Evolutionary conservation across 148 eudicot genomes (phyloP).

Genomic region (Talinum fruticosum): DNA sequence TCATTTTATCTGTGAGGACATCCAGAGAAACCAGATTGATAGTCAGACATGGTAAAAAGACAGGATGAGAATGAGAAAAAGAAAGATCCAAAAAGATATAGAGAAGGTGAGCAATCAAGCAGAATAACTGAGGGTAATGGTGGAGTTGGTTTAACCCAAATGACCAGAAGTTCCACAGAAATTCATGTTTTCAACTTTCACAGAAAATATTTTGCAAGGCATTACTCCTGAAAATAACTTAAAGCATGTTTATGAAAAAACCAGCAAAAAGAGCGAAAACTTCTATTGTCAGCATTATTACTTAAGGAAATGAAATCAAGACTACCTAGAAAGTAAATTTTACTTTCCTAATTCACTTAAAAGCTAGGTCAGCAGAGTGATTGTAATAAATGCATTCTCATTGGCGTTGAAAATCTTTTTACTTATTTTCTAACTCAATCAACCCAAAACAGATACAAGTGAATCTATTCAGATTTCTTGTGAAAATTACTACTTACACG

Average conservation of each 20-base stretch:
- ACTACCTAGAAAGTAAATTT: conserved; percentile 1
- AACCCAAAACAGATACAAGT: conserved; percentile 10
- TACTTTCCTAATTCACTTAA: conserved; percentile 12
- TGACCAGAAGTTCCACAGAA: neutral
- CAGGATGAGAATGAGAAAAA: neutral
- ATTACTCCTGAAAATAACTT: neutral
- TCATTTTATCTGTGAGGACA: neutral
- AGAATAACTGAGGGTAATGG: conserved; percentile 4
- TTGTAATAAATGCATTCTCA: conserved; percentile 28
- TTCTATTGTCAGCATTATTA: conserved; percentile 12
- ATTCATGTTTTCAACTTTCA: conserved; percentile 7
- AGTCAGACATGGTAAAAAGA: neutral
- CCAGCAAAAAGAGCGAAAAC: conserved; percentile 17
- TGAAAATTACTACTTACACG: conserved; percentile 7
- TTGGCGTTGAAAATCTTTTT: neutral
- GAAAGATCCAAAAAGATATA: neutral
- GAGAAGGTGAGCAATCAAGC: conserved; percentile 5
- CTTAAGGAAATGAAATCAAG: conserved; percentile 13
- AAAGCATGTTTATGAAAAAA: neutral
- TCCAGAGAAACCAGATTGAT: neutral
- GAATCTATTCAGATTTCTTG: conserved; percentile 16
- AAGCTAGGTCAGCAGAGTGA: conserved; percentile 7
- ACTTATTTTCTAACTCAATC: conserved; percentile 11
- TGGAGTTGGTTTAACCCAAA: conserved; percentile 8
- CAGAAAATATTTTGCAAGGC: neutral